Evolutionary conservation across 148 eudicot genomes (phyloP).

Genomic region (Agrostemma githago): DNA sequence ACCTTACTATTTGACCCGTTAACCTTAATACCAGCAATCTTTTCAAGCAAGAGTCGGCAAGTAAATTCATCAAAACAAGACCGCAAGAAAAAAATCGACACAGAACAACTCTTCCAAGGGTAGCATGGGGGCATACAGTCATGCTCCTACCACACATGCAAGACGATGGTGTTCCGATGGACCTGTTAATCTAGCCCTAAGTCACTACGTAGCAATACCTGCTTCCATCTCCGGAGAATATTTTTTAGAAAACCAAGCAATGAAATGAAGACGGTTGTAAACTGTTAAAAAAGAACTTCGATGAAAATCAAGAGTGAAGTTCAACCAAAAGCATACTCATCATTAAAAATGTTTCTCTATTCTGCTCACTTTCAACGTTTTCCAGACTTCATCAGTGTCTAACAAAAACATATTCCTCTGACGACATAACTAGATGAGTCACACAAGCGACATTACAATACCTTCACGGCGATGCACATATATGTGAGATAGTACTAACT

Average conservation of each 20-base stretch:
- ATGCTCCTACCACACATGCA: background rate
- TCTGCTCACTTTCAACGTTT: background rate
- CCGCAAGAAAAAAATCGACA: no score
- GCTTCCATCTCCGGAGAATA: no score
- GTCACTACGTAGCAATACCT: no score
- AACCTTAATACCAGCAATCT: no score
- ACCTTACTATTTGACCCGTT: no score
- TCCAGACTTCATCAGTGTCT: background rate
- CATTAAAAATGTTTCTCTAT: background rate
- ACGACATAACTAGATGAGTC: background rate
- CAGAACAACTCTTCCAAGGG: background rate
- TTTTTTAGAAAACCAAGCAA: no score
- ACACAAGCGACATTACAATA: constrained; percentile 6
- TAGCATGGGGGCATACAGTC: background rate
- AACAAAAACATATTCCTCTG: background rate
- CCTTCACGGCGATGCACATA: background rate
- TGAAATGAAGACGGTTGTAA: no score
- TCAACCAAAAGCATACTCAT: background rate
- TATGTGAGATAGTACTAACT: background rate
- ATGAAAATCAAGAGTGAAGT: background rate
- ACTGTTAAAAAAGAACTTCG: background rate
- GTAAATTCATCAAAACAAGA: no score
- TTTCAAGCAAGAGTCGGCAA: no score
- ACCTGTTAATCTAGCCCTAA: background rate
- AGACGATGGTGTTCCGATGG: background rate